A percentile compares a stretch with the other conserved stretches of the same genome.
Evolutionary conservation across 345 rosid genomes (phyloP).

Genomic region (Isatis tinctoria): DNA sequence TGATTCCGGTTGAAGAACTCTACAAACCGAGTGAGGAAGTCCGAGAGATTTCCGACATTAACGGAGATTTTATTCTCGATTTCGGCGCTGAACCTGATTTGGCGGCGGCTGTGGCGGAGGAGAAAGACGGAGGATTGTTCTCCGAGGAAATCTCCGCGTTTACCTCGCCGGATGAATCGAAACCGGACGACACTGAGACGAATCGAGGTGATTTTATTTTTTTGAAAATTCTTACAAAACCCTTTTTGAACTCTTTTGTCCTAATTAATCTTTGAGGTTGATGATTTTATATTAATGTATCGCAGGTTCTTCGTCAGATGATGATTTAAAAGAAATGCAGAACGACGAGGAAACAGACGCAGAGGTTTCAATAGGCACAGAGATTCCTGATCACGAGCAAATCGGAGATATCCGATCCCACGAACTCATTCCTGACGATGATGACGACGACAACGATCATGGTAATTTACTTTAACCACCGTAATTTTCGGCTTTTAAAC

Average conservation of each 20-base stretch:
- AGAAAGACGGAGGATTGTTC: slow-evolving; percentile 16
- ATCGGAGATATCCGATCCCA: slow-evolving; percentile 42
- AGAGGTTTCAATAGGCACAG: slow-evolving; percentile 79
- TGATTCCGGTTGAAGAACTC: slow-evolving; percentile 78
- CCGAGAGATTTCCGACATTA: slow-evolving; percentile 36
- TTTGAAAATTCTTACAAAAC: background rate
- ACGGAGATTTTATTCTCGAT: slow-evolving; percentile 73
- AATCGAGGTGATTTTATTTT: slow-evolving; percentile 10
- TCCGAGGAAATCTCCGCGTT: slow-evolving; percentile 21
- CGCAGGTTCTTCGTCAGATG: slow-evolving; percentile 16
- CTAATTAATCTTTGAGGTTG: background rate
- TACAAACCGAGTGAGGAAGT: slow-evolving; percentile 43
- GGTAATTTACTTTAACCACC: slow-evolving; percentile 20
- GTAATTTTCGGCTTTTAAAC: background rate
- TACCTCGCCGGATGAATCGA: background rate
- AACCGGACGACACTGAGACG: background rate
- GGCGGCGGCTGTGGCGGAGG: slow-evolving; percentile 23
- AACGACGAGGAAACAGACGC: slow-evolving; percentile 61
- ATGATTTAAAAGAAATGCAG: slow-evolving; percentile 38
- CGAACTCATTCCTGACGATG: slow-evolving; percentile 24
- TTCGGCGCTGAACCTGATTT: slow-evolving; percentile 44
- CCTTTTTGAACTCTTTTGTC: background rate
- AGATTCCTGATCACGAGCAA: slow-evolving; percentile 77
- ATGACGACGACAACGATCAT: background rate
- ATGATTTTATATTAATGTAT: background rate